Evolutionary conservation across 1,139 yeast species (phyloP).

Genomic region (Candida sp.): DNA sequence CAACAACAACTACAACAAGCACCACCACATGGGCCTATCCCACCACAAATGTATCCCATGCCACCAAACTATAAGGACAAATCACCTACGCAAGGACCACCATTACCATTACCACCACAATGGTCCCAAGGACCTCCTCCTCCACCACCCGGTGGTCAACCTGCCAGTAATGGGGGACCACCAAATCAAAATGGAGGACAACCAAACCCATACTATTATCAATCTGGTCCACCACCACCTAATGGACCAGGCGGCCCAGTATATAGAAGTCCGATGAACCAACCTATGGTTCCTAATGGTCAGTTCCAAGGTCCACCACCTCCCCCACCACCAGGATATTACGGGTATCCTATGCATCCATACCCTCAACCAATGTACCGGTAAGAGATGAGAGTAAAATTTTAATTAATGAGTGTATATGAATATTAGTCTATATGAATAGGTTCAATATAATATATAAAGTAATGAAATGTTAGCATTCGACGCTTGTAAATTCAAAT

Average conservation of each 20-base stretch:
- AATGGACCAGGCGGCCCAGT: conserved; percentile 6
- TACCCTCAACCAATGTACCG: conserved; percentile 17
- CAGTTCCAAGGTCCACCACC: conserved; percentile 9
- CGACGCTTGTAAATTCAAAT: too few species aligned
- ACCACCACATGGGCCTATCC: conserved; percentile 6
- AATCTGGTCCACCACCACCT: conserved; percentile 10
- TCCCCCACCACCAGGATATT: conserved; percentile 6
- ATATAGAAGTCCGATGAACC: conserved; percentile 4
- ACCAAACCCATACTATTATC: conserved; percentile 6
- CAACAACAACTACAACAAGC: conserved; percentile 7
- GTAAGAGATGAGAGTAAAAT: conserved; percentile 5
- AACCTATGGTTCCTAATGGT: conserved; percentile 5
- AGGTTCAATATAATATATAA: too few species aligned
- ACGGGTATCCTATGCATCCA: conserved; percentile 10
- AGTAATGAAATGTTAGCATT: too few species aligned
- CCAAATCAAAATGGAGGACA: conserved; percentile 7
- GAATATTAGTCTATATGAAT: not conserved
- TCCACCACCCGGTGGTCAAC: conserved; percentile 3
- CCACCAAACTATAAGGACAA: conserved; percentile 3
- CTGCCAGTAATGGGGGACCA: not conserved
- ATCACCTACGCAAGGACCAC: conserved; percentile 6
- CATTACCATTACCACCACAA: conserved; percentile 6
- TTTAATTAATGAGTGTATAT: not conserved
- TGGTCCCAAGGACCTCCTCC: conserved; percentile 5
- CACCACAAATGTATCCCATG: conserved; percentile 5